Evolutionary conservation across 495 filamentous ascomycete species (phyloP).

Genomic region (Tuber aestivum): DNA sequence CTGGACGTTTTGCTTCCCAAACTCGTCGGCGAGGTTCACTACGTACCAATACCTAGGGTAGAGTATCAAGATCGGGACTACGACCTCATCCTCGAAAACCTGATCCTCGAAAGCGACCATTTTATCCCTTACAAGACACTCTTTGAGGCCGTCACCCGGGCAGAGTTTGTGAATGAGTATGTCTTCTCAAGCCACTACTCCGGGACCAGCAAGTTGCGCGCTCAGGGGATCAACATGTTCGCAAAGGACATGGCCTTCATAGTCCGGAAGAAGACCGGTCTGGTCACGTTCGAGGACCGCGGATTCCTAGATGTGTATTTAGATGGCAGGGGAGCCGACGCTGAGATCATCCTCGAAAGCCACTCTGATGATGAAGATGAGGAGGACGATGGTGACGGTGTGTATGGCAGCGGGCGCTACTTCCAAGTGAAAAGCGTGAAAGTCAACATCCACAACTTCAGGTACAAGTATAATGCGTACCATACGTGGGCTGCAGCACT

Average conservation of each 20-base stretch:
- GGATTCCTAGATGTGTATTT: slow-evolving; percentile 37
- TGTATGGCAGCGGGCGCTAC: slow-evolving; percentile 20
- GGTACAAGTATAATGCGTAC: slow-evolving; percentile 41
- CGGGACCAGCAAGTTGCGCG: slow-evolving; percentile 32
- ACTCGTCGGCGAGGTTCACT: slow-evolving; percentile 35
- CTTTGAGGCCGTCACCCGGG: slow-evolving; percentile 36
- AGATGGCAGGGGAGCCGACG: slow-evolving; percentile 37
- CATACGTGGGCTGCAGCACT: slow-evolving; percentile 39
- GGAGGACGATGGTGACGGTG: background rate
- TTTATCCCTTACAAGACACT: slow-evolving; percentile 36
- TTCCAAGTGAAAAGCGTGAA: slow-evolving; percentile 34
- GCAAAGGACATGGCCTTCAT: slow-evolving; percentile 37
- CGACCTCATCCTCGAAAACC: slow-evolving; percentile 39
- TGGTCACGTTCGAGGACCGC: slow-evolving; percentile 33
- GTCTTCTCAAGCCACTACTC: slow-evolving; percentile 23
- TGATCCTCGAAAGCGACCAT: slow-evolving; percentile 39
- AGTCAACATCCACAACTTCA: slow-evolving; percentile 36
- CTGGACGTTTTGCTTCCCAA: slow-evolving; percentile 35
- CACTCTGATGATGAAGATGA: slow-evolving; percentile 27
- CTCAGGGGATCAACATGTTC: slow-evolving; percentile 35
- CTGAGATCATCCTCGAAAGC: slow-evolving; percentile 37
- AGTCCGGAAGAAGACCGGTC: slow-evolving; percentile 39
- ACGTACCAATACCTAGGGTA: slow-evolving; percentile 39
- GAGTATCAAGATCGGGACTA: slow-evolving; percentile 41
- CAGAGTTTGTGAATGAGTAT: slow-evolving; percentile 36